Evolutionary conservation across 2,329 filamentous ascomycete species (phyloP).

Genomic region (Verticillium albo-atrum): DNA sequence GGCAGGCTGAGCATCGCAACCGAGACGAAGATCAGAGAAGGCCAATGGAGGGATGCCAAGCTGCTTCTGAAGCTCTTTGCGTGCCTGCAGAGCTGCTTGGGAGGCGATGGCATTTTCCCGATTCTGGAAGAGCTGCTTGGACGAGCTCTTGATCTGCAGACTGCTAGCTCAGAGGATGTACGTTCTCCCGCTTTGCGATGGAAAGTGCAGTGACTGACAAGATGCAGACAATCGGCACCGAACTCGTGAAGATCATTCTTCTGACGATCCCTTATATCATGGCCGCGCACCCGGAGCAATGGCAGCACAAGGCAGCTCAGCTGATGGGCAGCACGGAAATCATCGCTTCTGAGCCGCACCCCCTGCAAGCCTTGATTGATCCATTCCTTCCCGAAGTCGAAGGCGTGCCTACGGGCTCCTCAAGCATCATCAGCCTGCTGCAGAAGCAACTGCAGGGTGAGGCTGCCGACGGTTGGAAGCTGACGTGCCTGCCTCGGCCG

Average conservation of each 20-base stretch:
- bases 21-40: slow-evolving; percentile 64
- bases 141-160: slow-evolving; percentile 89
- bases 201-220: background rate
- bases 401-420: slow-evolving; percentile 56
- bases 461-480: slow-evolving; percentile 67
- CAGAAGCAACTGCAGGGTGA: slow-evolving; percentile 84
- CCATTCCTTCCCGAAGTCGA: slow-evolving; percentile 68
- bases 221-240: slow-evolving; percentile 62
- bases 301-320: slow-evolving; percentile 68
- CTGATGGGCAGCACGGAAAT: slow-evolving; percentile 93
- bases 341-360: slow-evolving; percentile 83
- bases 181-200: slow-evolving; percentile 28
- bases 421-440: slow-evolving; percentile 72
- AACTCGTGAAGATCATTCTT: slow-evolving; percentile 94
- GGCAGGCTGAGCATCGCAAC: slow-evolving; percentile 54
- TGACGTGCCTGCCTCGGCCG: slow-evolving; percentile 64
- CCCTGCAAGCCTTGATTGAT: slow-evolving; percentile 80
- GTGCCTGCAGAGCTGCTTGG: slow-evolving; percentile 75
- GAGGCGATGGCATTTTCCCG: slow-evolving; percentile 80
- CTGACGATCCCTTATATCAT: slow-evolving; percentile 90
- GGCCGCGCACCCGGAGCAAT: slow-evolving; percentile 64
- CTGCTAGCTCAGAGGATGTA: slow-evolving; percentile 87
- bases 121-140: slow-evolving; percentile 87
- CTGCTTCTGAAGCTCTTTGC: slow-evolving; percentile 83
- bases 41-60: slow-evolving; percentile 89